phyloP scores from a whole-genome alignment of 192 early-diverging fungal species.

The Coemansia sp. region DNA sequence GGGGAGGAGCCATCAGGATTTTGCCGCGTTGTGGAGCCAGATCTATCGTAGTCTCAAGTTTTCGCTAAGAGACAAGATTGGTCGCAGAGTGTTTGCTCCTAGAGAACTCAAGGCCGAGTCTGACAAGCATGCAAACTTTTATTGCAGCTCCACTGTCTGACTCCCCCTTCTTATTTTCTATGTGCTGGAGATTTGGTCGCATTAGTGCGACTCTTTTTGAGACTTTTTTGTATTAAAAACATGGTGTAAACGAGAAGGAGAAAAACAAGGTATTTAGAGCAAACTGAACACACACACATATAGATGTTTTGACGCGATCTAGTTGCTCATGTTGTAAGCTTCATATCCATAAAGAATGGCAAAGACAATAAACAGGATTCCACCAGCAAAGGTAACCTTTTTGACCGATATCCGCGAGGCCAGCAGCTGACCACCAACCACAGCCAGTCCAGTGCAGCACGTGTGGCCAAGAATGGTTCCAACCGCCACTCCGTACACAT shows the following conservation, averaged over 20 bases:
- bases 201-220: no score
- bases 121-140: slow-evolving; percentile 47
- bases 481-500: slow-evolving; percentile 86
- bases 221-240: neutral
- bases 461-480: slow-evolving; percentile 90
- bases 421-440: slow-evolving; percentile 88
- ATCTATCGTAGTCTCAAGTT: slow-evolving; percentile 56
- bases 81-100: slow-evolving; percentile 18
- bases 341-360: slow-evolving; percentile 71
- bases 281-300: neutral
- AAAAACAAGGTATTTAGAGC: neutral
- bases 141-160: slow-evolving; percentile 14
- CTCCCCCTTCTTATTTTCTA: no score
- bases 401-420: slow-evolving; percentile 84
- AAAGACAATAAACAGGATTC: slow-evolving; percentile 87
- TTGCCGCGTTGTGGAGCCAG: slow-evolving; percentile 53
- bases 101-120: slow-evolving; percentile 38
- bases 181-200: no score
- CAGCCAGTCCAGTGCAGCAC: slow-evolving; percentile 89
- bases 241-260: neutral
- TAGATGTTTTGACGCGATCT: neutral
- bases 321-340: slow-evolving; percentile 11
- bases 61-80: slow-evolving; percentile 38
- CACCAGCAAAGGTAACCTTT: slow-evolving; percentile 83
- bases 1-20: slow-evolving; percentile 37